phyloP scores from a whole-genome alignment of 2,329 filamentous ascomycete species.

The Akanthomyces dipterigenus region DNA sequence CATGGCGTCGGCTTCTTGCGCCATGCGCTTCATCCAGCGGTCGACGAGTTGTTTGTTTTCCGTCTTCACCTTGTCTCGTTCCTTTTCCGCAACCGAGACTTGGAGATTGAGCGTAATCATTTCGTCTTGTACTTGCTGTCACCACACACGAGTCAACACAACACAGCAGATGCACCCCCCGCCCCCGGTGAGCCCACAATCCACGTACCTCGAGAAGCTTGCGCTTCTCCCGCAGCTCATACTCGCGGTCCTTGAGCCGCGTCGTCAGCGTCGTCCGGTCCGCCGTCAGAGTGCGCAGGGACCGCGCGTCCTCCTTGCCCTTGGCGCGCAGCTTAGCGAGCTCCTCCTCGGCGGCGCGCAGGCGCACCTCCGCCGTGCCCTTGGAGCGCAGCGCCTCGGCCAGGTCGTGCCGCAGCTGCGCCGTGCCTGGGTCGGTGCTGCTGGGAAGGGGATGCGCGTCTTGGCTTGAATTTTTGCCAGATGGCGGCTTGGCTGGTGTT shows the following conservation, averaged over 20 bases:
- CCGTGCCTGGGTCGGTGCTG: constrained; percentile 27
- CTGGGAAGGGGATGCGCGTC: constrained; percentile 15
- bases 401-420: constrained; percentile 61
- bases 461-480: constrained; percentile 8
- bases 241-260: constrained; percentile 71
- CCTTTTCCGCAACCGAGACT: constrained; percentile 77
- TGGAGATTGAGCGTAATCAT: constrained; percentile 82
- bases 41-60: constrained; percentile 89
- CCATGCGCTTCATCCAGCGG: constrained; percentile 86
- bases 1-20: constrained; percentile 79
- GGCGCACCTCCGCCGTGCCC: constrained; percentile 56
- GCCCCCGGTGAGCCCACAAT: background rate
- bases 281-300: constrained; percentile 54
- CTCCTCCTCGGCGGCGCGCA: constrained; percentile 57
- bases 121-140: constrained; percentile 80
- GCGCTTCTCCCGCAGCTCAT: constrained; percentile 77
- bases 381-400: constrained; percentile 71
- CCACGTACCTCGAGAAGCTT: constrained; percentile 68
- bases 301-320: constrained; percentile 51
- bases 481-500: constrained; percentile 13
- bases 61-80: constrained; percentile 60
- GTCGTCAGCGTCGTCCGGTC: constrained; percentile 57
- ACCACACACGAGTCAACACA: background rate
- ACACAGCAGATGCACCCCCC: too few relatives aligned
- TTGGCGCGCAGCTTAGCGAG: constrained; percentile 56